Percentiles rank a stretch among this genome's conserved stretches.
These are phyloP conservation scores for Tricholoma sp. DNA, from an alignment of 768 basidiomycete genomes.

Conservation along the genomic window DNA sequence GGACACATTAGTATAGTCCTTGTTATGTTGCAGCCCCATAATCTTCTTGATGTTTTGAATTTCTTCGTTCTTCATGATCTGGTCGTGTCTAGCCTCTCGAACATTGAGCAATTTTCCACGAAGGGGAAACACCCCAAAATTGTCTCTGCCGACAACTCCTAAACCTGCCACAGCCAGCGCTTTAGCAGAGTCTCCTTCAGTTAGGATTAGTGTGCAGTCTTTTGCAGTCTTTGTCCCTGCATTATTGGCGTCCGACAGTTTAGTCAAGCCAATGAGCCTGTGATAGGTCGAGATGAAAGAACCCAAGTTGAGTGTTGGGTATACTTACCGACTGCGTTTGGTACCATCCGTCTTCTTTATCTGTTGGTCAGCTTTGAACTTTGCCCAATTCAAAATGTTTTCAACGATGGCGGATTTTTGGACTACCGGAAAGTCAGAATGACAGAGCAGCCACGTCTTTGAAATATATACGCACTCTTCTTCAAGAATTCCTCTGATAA, in stretches of 20 bases:
- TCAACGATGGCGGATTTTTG: conserved; percentile 87
- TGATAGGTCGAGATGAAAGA: background rate
- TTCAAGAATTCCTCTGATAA: conserved; percentile 94
- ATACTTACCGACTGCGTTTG: conserved; percentile 74
- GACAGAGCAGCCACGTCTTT: background rate
- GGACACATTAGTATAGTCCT: conserved; percentile 66
- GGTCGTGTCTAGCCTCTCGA: conserved; percentile 91
- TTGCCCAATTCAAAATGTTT: conserved; percentile 92
- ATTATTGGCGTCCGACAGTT: conserved; percentile 95
- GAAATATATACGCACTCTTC: conserved; percentile 58
- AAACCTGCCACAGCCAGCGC: conserved; percentile 93
- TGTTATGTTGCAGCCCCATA: conserved; percentile 92
- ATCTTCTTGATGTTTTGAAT: conserved; percentile 98
- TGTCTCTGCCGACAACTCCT: conserved; percentile 90
- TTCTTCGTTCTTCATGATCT: conserved; percentile 98
- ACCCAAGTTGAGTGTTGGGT: background rate
- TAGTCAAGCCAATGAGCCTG: conserved; percentile 87
- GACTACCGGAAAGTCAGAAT: conserved; percentile 41
- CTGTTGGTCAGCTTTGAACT: conserved; percentile 93
- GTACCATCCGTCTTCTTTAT: conserved; percentile 94
- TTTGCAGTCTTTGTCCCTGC: conserved; percentile 81
- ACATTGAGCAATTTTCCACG: conserved; percentile 97
- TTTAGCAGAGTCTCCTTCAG: conserved; percentile 99
- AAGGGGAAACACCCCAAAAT: conserved; percentile 96
- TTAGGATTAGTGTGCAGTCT: conserved; percentile 91